Conservation (phyloP, 2,329 filamentous ascomycete species). For the Coleophoma cylindrospora region DNA sequence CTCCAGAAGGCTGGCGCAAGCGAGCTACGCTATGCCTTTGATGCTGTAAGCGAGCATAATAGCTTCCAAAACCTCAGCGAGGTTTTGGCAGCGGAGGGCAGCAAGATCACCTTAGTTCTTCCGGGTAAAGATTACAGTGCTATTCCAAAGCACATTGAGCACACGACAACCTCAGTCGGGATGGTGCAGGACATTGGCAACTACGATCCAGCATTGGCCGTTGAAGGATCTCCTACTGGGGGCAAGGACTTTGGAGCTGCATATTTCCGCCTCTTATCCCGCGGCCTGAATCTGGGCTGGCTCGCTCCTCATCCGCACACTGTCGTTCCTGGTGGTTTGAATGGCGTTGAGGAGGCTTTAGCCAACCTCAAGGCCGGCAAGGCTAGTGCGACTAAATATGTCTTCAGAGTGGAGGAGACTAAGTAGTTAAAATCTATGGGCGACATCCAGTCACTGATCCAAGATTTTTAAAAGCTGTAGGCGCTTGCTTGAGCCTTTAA, state of each 20-base stretch:
- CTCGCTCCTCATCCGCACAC: conserved; percentile 45
- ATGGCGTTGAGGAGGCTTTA: conserved; percentile 44
- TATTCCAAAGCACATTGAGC: conserved; percentile 18
- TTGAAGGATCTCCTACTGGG: conserved; percentile 16
- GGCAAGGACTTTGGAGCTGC: conserved; percentile 19
- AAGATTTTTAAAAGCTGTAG: background rate
- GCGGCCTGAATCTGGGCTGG: conserved; percentile 43
- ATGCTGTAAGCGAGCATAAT: conserved; percentile 21
- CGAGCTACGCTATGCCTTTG: conserved; percentile 22
- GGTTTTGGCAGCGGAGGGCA: conserved; percentile 19
- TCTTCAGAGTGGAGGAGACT: conserved; percentile 37
- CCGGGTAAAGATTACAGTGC: conserved; percentile 35
- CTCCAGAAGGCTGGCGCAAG: conserved; percentile 15
- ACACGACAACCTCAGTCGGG: conserved; percentile 15
- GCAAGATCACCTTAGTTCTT: conserved; percentile 34
- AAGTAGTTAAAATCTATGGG: conserved; percentile 1
- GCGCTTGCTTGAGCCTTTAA: background rate
- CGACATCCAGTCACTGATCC: background rate
- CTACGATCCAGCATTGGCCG: conserved; percentile 5
- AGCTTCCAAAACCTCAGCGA: conserved; percentile 21
- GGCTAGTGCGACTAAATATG: conserved; percentile 60
- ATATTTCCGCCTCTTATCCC: conserved; percentile 19
- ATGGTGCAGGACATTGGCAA: conserved; percentile 11
- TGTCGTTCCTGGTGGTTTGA: conserved; percentile 43
- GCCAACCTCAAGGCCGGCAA: conserved; percentile 52